Base-by-base conservation (phyloP, 2,329 filamentous ascomycete genomes). In the Aspergillus floridensis region DNA sequence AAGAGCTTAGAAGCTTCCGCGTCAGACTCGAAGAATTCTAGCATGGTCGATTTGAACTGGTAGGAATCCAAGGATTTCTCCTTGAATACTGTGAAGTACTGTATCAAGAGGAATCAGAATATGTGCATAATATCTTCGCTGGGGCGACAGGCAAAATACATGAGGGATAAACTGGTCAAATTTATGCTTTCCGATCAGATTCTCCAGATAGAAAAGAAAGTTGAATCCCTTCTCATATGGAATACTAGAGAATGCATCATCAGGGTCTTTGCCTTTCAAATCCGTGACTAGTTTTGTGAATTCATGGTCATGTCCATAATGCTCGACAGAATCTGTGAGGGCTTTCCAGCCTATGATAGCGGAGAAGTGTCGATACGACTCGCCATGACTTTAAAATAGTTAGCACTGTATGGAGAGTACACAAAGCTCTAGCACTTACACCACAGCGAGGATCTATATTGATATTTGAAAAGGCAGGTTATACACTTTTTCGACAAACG, bases 201-300 rank as follows among this genome's bases (percentile, higher is more conserved):
- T 89, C 70, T 99, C 95, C 14, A 99, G 86, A 69, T 93, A 88
- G 76, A 92, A 97, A 49, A 99, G 82, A 75, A 98, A 96, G 71
- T 91, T 90, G 77, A 96, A 98, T 3, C 93, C 93, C 78, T 99
- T 98, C 74, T 98, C 93, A 70, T 99, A 99, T 0, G 95, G 92
- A 35, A 98, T 82, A 26, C 86, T 90, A 66, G 90, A 96, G 79
- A 98, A 99, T 1, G 93, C 91, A 75, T 99, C 95, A 74, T 98
- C 95, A 0, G 95, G 95, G 68, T 98, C 93, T 66, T 95, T 88
- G 59, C 91, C 92, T 72, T 93, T 90, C 64, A 98, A 88, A 72
- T 91, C 88, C 61, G 93, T 85, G 65, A 96, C 87, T 56, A 99
- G 84, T 75, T 96, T 96, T 7, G 95, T 99, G 79, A 95, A 98